Evolutionary conservation across 2,329 filamentous ascomycete genomes (phyloP), one percentile per base, ranked within the genome.

Genomic region (Cryphonectria japonica): DNA sequence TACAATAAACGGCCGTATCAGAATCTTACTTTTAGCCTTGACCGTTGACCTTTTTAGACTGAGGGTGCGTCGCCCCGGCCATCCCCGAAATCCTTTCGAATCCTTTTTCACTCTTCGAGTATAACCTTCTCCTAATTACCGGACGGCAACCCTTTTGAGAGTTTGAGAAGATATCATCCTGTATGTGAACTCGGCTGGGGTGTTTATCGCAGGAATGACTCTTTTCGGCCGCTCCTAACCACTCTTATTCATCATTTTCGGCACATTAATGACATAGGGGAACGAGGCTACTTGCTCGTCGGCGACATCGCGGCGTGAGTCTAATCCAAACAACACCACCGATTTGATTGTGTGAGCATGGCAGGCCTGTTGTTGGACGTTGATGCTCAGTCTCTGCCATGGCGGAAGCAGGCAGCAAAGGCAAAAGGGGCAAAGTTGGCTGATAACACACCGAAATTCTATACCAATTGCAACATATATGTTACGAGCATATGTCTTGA

Each of bases 181-280:
- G 22, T 26, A n/a, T 54, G 46, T 50, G 19, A 54, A 29, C 8
- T 54, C 52, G 11, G 13, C 52, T 54, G n/a, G 6, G 29, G 52
- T 29, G n/a, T 14, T 9, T 54, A 14, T 54, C n/a, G n/a, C n/a
- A 54, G 14, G 5, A 37, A 37, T 54, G 5, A 26, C 26, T 26
- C 26, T 26, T 26, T 26, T 54, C 50, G 26, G 52, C 8, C n/a
- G 13, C 2, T 11, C 52, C 52, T 29, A 2, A n/a, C 52, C n/a
- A 29, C 52, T 54, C 8, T 37, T 7, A 37, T 13, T 54, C n/a
- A n/a, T n/a, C 52, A 14, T 54, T n/a, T 54, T 54, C 52, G 52
- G 52, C 52, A 54, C 52, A 54, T 54, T 54, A n/a, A 54, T 54
- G 52, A 54, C 52, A 54, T n/a, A 29, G 26, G 52, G 52, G n/a